Evolutionary conservation across 495 filamentous ascomycete species (phyloP).

Genomic region (Cercophora sp.): DNA sequence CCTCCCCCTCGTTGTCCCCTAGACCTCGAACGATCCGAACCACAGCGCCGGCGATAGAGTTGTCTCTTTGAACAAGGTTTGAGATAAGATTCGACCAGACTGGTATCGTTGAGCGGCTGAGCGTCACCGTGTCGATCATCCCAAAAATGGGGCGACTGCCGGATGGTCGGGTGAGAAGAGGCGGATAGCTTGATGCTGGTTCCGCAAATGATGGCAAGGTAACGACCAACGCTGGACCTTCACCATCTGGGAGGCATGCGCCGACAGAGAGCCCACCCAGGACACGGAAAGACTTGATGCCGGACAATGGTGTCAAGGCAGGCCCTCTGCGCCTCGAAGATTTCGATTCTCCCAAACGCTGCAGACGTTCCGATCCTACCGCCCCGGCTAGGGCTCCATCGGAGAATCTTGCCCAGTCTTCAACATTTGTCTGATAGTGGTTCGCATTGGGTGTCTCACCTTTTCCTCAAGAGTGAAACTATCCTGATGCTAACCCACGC

Average conservation of each 20-base stretch:
- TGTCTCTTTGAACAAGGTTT: slow-evolving; percentile 7
- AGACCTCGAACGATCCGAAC: not conserved
- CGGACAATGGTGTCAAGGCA: not conserved
- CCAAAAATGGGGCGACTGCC: too few relatives aligned
- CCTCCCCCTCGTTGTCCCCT: not conserved
- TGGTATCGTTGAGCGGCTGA: not conserved
- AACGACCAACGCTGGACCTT: not conserved
- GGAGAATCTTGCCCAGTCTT: too few relatives aligned
- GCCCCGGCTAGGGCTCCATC: too few relatives aligned
- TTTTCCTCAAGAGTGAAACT: not conserved
- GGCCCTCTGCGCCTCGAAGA: too few relatives aligned
- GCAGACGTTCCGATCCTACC: too few relatives aligned
- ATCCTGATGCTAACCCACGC: not conserved
- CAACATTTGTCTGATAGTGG: too few relatives aligned
- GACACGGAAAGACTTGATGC: not conserved
- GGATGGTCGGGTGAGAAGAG: too few relatives aligned
- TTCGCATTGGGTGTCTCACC: too few relatives aligned
- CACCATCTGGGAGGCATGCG: not conserved
- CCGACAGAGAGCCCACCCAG: not conserved
- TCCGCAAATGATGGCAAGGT: slow-evolving; percentile 4
- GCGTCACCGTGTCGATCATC: slow-evolving; percentile 3
- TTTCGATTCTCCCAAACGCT: too few relatives aligned
- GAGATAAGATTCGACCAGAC: slow-evolving; percentile 7
- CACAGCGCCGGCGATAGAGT: not conserved
- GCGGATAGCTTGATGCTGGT: not conserved